Conservation (phyloP, 371 early-diverging fungal genomes). For the Syncephalastrum racemosum region DNA sequence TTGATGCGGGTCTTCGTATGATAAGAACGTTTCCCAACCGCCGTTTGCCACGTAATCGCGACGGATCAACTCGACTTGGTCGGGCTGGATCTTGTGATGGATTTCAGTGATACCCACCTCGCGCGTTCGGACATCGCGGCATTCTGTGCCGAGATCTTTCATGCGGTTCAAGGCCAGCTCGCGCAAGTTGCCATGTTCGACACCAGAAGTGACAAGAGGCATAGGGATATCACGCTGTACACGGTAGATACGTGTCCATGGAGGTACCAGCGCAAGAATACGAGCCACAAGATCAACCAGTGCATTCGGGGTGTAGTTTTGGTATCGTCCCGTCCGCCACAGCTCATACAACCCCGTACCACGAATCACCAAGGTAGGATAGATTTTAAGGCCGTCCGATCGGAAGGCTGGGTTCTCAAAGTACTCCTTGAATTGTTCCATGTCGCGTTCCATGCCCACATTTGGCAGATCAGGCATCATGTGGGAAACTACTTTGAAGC, state of each 20-base stretch:
- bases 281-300: constrained; percentile 97
- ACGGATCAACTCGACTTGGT: constrained; percentile 96
- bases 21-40: constrained; percentile 99
- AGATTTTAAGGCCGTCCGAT: constrained; percentile 99
- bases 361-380: constrained; percentile 99
- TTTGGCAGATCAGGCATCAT: constrained; percentile 99
- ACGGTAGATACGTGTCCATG: constrained; percentile 99
- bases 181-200: constrained; percentile 99
- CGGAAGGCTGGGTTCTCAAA: constrained; percentile 99
- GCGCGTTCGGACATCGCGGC: constrained; percentile 99
- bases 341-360: constrained; percentile 99
- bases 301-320: constrained; percentile 98
- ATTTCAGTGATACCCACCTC: constrained; percentile 99
- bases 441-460: constrained; percentile 99
- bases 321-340: constrained; percentile 98
- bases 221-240: constrained; percentile 99
- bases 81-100: constrained; percentile 93
- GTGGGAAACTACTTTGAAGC: constrained; percentile 99
- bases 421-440: constrained; percentile 99
- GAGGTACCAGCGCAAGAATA: constrained; percentile 98
- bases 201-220: constrained; percentile 99
- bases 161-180: constrained; percentile 97
- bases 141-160: constrained; percentile 96
- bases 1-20: constrained; percentile 98
- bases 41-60: constrained; percentile 99